Percentiles rank a stretch among this genome's conserved stretches.
Conservation (phyloP, 2,329 filamentous ascomycete species). For the Pyrenochaeta sp. region DNA sequence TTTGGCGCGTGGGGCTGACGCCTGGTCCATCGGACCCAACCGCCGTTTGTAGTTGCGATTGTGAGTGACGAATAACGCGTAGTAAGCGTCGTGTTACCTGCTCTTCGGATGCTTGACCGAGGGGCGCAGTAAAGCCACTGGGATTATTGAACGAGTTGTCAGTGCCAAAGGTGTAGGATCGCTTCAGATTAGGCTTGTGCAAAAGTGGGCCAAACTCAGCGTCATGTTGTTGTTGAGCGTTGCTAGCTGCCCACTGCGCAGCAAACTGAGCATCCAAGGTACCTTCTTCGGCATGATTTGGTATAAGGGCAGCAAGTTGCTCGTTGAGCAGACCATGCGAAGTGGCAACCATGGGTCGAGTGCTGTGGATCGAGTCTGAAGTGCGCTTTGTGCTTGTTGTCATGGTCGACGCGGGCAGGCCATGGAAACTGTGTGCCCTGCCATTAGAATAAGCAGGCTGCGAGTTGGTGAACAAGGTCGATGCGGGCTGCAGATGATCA, state of each 20-base stretch:
- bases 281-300: constrained; percentile 36
- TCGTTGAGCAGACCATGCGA: constrained; percentile 38
- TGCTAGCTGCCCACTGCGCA: constrained; percentile 34
- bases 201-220: constrained; percentile 26
- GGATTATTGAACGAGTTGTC: constrained; percentile 47
- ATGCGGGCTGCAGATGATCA: constrained; percentile 43
- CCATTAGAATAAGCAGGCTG: constrained; percentile 32
- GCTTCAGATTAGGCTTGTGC: constrained; percentile 30
- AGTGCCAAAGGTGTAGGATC: constrained; percentile 46
- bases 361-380: constrained; percentile 5
- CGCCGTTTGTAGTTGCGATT: constrained; percentile 19
- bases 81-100: constrained; percentile 36
- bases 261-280: constrained; percentile 41
- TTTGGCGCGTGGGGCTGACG: constrained; percentile 16
- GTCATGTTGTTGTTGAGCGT: constrained; percentile 26
- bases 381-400: constrained; percentile 7
- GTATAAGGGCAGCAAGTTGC: constrained; percentile 40
- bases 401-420: constrained; percentile 11
- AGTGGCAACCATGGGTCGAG: constrained; percentile 30
- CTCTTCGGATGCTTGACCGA: constrained; percentile 30
- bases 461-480: constrained; percentile 43
- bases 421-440: constrained; percentile 33
- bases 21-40: constrained; percentile 12
- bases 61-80: constrained; percentile 29
- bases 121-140: constrained; percentile 34